These are phyloP conservation scores for Aphanomyces astaci DNA, from an alignment of 352 stramenopile genomes.

Conservation along the genomic window DNA sequence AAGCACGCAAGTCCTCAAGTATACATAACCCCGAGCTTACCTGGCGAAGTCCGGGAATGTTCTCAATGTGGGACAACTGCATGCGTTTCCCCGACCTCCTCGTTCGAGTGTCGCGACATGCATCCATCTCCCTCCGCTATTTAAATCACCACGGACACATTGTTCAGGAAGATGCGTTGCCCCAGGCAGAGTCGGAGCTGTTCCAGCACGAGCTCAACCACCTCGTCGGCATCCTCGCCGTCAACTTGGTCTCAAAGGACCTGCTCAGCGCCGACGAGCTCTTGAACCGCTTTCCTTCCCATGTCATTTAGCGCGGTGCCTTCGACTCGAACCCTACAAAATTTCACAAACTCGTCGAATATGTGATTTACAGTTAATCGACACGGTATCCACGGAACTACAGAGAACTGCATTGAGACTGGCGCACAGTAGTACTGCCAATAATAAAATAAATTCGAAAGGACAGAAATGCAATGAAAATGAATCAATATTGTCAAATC, in stretches of 20 bases:
- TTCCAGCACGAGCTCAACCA: constrained; percentile 83
- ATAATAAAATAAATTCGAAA: no score
- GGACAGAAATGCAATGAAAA: no score
- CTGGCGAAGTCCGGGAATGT: background rate
- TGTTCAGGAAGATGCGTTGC: background rate
- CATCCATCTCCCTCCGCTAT: background rate
- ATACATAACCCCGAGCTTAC: constrained; percentile 2
- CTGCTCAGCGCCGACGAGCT: constrained; percentile 32
- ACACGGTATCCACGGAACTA: no score
- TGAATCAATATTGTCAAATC: no score
- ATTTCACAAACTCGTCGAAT: background rate
- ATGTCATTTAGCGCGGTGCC: background rate
- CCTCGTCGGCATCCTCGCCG: constrained; percentile 64
- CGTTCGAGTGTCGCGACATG: background rate
- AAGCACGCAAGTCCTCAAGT: background rate
- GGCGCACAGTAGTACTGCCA: no score
- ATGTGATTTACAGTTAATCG: background rate
- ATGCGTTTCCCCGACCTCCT: constrained; percentile 14
- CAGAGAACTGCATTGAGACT: no score
- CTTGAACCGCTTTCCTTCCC: background rate
- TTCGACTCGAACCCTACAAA: background rate
- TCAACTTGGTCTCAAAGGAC: constrained; percentile 57
- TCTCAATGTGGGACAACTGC: constrained; percentile 19
- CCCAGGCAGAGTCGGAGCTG: constrained; percentile 23
- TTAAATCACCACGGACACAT: background rate